phyloP scores from a whole-genome alignment of 495 filamentous ascomycete genomes.

The Saxispiralis lemnorum region DNA sequence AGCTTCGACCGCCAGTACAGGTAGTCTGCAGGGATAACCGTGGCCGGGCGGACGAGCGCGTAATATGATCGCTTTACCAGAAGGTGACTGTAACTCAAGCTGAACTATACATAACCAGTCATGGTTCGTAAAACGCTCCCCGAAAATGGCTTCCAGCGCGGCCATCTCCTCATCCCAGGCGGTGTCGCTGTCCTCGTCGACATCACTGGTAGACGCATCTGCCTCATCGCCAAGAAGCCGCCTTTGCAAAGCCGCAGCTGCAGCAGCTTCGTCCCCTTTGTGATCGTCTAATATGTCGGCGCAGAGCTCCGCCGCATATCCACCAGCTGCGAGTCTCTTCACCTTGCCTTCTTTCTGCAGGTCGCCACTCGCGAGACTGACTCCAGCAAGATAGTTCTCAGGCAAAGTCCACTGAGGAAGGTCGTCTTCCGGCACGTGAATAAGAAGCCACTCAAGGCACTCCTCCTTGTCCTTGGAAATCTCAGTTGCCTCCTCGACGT shows the following conservation, averaged over 20 bases:
- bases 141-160: constrained; percentile 65
- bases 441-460: constrained; percentile 76
- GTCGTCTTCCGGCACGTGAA: constrained; percentile 94
- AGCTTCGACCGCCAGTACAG: constrained; percentile 53
- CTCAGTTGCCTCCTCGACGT: constrained; percentile 71
- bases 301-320: constrained; percentile 73
- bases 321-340: constrained; percentile 62
- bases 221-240: constrained; percentile 31
- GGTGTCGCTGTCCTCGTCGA: constrained; percentile 16
- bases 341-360: constrained; percentile 60
- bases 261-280: constrained; percentile 53
- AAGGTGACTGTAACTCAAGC: constrained; percentile 26
- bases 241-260: constrained; percentile 61
- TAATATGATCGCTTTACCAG: constrained; percentile 24
- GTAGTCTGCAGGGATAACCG: constrained; percentile 54
- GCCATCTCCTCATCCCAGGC: constrained; percentile 75
- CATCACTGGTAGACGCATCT: constrained; percentile 14
- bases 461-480: constrained; percentile 89
- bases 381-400: constrained; percentile 72
- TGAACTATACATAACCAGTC: constrained; percentile 46
- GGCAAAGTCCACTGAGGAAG: constrained; percentile 77
- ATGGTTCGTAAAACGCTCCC: constrained; percentile 35
- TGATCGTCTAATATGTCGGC: constrained; percentile 50
- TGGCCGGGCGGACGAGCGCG: constrained; percentile 36
- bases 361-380: constrained; percentile 65